Percentiles rank a stretch among this genome's conserved stretches.
Evolutionary conservation across 1,139 yeast species (phyloP).

Genomic region (Lizanozyma gosingica): DNA sequence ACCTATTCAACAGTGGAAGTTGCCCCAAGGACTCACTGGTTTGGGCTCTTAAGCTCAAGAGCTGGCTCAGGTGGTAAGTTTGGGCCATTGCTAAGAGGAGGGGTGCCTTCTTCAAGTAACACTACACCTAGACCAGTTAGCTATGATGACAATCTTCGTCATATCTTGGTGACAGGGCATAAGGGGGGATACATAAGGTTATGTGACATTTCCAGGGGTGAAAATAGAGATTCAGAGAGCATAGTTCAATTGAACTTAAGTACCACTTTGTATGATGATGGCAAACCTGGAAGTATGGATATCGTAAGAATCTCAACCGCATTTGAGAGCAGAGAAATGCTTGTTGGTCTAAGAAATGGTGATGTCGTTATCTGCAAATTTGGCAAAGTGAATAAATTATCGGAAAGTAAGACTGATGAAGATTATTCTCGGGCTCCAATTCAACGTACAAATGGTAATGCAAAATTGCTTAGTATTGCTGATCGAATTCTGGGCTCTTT

Average conservation of each 20-base stretch:
- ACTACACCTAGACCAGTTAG: constrained; percentile 38
- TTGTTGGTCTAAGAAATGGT: constrained; percentile 62
- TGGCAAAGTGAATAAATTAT: constrained; percentile 25
- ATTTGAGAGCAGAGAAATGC: constrained; percentile 65
- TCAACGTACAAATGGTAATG: constrained; percentile 28
- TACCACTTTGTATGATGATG: constrained; percentile 25
- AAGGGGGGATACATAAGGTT: constrained; percentile 69
- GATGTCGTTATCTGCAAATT: constrained; percentile 71
- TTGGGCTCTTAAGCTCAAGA: constrained; percentile 48
- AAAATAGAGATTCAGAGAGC: constrained; percentile 19
- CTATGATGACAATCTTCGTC: constrained; percentile 43
- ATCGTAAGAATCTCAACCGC: constrained; percentile 64
- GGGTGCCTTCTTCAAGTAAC: constrained; percentile 49
- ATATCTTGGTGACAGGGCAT: constrained; percentile 74
- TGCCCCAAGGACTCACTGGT: constrained; percentile 63
- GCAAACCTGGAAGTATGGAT: constrained; percentile 26
- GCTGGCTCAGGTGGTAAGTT: constrained; percentile 31
- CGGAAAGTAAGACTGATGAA: neutral
- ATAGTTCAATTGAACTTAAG: constrained; percentile 27
- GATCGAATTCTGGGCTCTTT: constrained; percentile 26
- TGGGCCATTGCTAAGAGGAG: constrained; percentile 56
- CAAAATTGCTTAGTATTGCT: constrained; percentile 23
- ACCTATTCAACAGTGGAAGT: constrained; percentile 45
- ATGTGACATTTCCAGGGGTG: constrained; percentile 78
- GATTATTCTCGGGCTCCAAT: constrained; percentile 8